Conservation (phyloP, 495 filamentous ascomycete genomes). For the Coniosporium apollinis region DNA sequence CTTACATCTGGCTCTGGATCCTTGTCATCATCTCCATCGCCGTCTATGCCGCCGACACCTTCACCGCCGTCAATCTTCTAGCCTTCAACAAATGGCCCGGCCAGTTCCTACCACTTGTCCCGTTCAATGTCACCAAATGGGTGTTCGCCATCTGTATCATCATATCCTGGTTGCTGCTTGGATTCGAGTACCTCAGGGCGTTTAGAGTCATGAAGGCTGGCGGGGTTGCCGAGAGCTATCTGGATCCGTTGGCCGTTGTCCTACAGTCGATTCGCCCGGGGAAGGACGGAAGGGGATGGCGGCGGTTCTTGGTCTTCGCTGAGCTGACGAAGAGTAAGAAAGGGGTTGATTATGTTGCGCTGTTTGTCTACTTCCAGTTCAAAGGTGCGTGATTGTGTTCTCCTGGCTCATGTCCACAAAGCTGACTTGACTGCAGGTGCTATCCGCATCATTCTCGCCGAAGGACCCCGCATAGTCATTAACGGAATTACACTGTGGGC, state of each 20-base stretch:
- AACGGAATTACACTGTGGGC: conserved; percentile 80
- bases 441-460: conserved; percentile 72
- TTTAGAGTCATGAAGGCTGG: conserved; percentile 62
- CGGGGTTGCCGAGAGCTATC: conserved; percentile 77
- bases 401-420: conserved; percentile 3
- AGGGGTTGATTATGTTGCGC: conserved; percentile 74
- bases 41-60: conserved; percentile 79
- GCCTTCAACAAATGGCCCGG: conserved; percentile 51
- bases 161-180: conserved; percentile 60
- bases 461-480: conserved; percentile 77
- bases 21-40: conserved; percentile 62
- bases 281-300: conserved; percentile 51
- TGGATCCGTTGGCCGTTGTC: conserved; percentile 70
- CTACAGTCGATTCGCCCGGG: conserved; percentile 61
- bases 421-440: conserved; percentile 38
- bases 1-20: conserved; percentile 71
- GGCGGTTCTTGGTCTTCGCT: conserved; percentile 79
- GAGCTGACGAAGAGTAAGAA: conserved; percentile 85
- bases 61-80: conserved; percentile 80
- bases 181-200: conserved; percentile 61
- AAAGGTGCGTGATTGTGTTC: conserved; percentile 41
- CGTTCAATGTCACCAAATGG: conserved; percentile 61
- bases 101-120: conserved; percentile 49
- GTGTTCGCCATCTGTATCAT: conserved; percentile 85
- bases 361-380: conserved; percentile 91